Percentiles rank a stretch among this genome's conserved stretches.
Conservation (phyloP, 1,139 yeast species). For the Blastobotrys capitulatus region DNA sequence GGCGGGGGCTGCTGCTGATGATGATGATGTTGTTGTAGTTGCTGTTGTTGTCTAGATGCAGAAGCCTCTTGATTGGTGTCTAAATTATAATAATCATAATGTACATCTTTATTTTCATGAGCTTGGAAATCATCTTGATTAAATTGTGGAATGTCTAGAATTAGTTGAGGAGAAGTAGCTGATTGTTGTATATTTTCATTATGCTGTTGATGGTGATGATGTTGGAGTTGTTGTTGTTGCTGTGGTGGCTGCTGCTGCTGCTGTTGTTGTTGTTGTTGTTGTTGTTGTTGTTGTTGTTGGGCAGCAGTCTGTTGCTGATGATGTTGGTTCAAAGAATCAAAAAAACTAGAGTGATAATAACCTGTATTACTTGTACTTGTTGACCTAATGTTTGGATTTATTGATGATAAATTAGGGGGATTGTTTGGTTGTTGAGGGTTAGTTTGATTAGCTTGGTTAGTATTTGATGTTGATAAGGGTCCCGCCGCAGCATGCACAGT, state of each 20-base stretch:
- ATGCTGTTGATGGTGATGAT: neutral
- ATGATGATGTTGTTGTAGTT: neutral
- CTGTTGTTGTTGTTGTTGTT: conserved; percentile 1
- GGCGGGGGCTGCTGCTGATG: conserved; percentile 2
- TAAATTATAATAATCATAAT: conserved; percentile 6
- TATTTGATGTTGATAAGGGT: neutral
- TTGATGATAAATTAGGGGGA: no score
- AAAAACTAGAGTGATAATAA: conserved; percentile 6
- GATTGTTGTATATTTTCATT: neutral
- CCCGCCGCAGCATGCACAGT: conserved; percentile 13
- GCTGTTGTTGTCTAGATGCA: neutral
- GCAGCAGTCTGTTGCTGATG: conserved; percentile 1
- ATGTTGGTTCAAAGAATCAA: conserved; percentile 1
- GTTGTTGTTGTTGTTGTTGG: conserved; percentile 1
- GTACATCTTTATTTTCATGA: conserved; percentile 1
- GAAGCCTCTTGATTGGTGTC: neutral
- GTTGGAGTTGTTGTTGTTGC: neutral
- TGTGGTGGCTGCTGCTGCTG: neutral
- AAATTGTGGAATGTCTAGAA: conserved; percentile 7
- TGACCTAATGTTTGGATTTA: neutral
- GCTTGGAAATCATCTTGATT: conserved; percentile 7
- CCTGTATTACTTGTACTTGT: neutral
- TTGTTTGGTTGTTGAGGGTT: no score
- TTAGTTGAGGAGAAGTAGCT: conserved; percentile 6
- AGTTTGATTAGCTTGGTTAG: neutral